phyloP scores from a whole-genome alignment of 2,329 filamentous ascomycete species.

The Mycosphaerella sp. region DNA sequence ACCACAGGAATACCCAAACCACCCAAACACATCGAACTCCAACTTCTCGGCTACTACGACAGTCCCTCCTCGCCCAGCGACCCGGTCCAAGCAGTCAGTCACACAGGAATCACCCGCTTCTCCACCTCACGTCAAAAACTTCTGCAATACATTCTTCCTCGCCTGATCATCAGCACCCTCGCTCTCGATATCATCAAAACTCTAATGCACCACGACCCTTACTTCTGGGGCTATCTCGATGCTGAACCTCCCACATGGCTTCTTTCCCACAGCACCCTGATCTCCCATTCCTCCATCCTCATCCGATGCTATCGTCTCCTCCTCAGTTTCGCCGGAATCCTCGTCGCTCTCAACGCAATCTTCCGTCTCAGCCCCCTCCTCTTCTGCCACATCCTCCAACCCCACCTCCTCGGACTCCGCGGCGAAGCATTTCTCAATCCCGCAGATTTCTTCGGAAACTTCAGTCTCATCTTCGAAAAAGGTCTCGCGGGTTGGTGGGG shows the following conservation, averaged over 20 bases:
- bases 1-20: slow-evolving; percentile 45
- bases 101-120: slow-evolving; percentile 37
- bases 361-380: slow-evolving; percentile 57
- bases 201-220: slow-evolving; percentile 67
- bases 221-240: slow-evolving; percentile 54
- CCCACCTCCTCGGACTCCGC: slow-evolving; percentile 54
- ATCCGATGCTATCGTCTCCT: slow-evolving; percentile 53
- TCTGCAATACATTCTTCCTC: slow-evolving; percentile 33
- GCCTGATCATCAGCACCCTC: slow-evolving; percentile 55
- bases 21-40: slow-evolving; percentile 33
- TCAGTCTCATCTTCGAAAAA: slow-evolving; percentile 53
- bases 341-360: slow-evolving; percentile 55
- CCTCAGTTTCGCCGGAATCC: slow-evolving; percentile 52
- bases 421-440: slow-evolving; percentile 58
- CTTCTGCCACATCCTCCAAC: slow-evolving; percentile 53
- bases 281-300: slow-evolving; percentile 41
- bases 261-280: slow-evolving; percentile 38
- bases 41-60: slow-evolving; percentile 31
- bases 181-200: slow-evolving; percentile 64
- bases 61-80: no score
- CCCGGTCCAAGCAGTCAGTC: slow-evolving; percentile 14
- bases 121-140: slow-evolving; percentile 30
- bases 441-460: slow-evolving; percentile 49
- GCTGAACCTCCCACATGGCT: slow-evolving; percentile 39
- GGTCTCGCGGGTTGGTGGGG: slow-evolving; percentile 81